These are phyloP conservation scores for Gossypium mustelinum DNA, from an alignment of 345 rosid species.

Conservation along the genomic window DNA sequence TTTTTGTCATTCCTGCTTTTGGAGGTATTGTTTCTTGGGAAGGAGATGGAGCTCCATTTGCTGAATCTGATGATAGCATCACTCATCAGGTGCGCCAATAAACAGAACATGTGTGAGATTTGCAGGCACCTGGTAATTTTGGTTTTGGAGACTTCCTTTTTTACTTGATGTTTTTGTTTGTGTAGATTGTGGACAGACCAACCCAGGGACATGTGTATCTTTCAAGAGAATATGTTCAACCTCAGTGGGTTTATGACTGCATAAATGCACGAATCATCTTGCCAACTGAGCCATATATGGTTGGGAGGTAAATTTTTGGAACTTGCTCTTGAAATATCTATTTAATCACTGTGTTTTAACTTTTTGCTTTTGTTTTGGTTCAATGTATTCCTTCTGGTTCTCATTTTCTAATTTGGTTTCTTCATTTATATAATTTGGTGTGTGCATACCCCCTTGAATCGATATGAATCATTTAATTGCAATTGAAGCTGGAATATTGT, in stretches of 20 bases:
- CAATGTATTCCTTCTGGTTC: not conserved
- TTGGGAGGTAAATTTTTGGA: conserved; percentile 58
- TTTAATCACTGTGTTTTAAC: not conserved
- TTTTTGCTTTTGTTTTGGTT: not conserved
- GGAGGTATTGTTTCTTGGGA: conserved; percentile 97
- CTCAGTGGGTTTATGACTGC: conserved; percentile 90
- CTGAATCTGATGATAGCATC: conserved; percentile 72
- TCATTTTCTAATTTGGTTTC: not conserved
- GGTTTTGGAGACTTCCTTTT: not conserved
- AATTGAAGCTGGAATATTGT: not conserved
- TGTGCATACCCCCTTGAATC: not conserved
- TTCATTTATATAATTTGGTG: not conserved
- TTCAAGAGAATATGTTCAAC: conserved; percentile 85
- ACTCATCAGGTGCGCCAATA: conserved; percentile 73
- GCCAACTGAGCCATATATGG: conserved; percentile 64
- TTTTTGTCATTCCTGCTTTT: conserved; percentile 85
- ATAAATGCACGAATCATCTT: conserved; percentile 72
- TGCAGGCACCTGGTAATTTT: not conserved
- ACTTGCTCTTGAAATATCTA: not conserved
- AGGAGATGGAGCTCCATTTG: conserved; percentile 85
- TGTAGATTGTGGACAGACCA: conserved; percentile 90
- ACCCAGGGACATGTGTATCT: conserved; percentile 74
- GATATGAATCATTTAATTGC: not conserved
- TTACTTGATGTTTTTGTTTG: conserved; percentile 11
- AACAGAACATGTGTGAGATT: not conserved